A percentile compares a stretch with the other conserved stretches of the same genome.
Conservation (phyloP, 495 filamentous ascomycete genomes). For the Podospora pseudopauciseta region DNA sequence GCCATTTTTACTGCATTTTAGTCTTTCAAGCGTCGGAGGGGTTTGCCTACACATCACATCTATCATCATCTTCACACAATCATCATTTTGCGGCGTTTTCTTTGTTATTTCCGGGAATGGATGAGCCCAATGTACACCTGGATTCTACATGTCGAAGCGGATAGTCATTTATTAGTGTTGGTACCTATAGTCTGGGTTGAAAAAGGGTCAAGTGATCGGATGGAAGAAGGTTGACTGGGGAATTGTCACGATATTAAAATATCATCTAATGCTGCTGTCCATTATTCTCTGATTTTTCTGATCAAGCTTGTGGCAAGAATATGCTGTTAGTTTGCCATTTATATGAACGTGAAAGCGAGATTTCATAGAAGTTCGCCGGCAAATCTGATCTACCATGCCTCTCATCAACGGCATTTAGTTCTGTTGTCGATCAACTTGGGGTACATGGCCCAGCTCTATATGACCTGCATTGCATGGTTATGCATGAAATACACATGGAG, state of each 20-base stretch:
- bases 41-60: not conserved
- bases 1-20: constrained; percentile 1
- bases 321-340: too few species aligned
- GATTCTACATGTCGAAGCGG: not conserved
- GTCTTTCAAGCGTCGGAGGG: not conserved
- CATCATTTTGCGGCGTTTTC: not conserved
- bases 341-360: too few species aligned
- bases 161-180: not conserved
- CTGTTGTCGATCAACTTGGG: not conserved
- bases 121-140: not conserved
- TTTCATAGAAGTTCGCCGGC: too few species aligned
- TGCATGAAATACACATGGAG: not conserved
- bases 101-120: not conserved
- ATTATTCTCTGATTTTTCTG: too few species aligned
- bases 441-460: not conserved
- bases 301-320: too few species aligned
- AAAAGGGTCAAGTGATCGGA: not conserved
- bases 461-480: not conserved
- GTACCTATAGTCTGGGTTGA: not conserved
- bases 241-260: not conserved
- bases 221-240: not conserved
- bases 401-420: not conserved
- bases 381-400: not conserved
- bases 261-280: not conserved
- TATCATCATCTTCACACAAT: not conserved